Conservation (phyloP, 176 grass and related monocot species). For the Musa beccarii region DNA sequence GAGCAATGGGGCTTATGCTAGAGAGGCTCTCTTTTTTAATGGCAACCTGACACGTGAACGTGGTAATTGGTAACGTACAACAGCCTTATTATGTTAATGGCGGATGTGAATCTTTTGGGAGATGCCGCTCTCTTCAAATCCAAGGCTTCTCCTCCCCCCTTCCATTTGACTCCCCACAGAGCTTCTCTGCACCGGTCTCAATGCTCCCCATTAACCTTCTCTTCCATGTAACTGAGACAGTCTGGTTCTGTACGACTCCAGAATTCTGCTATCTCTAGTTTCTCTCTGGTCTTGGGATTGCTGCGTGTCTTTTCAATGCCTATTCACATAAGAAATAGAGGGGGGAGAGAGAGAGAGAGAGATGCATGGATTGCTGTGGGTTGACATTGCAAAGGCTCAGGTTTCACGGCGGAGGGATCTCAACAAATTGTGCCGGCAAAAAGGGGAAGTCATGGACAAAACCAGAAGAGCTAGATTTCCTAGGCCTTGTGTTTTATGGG, state of each 20-base stretch:
- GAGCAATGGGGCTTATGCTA: neutral
- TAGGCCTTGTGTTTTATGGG: neutral
- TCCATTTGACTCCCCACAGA: neutral
- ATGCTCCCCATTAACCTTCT: neutral
- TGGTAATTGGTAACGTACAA: too few relatives aligned
- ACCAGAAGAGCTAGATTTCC: constrained; percentile 12
- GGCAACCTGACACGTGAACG: neutral
- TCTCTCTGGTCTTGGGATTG: neutral
- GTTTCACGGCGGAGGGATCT: neutral
- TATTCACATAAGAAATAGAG: too few relatives aligned
- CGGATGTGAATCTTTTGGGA: neutral
- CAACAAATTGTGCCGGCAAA: neutral
- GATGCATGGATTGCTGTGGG: neutral
- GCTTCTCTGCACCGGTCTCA: neutral
- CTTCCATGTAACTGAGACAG: neutral
- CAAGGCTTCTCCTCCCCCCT: neutral
- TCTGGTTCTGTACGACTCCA: neutral
- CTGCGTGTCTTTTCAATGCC: neutral
- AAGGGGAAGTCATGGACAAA: neutral
- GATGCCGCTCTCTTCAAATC: neutral
- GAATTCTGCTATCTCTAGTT: neutral
- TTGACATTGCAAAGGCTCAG: neutral
- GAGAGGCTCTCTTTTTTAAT: neutral
- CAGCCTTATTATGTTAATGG: too few relatives aligned
- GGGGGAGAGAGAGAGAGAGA: too few relatives aligned